phyloP scores from a whole-genome alignment of 2,329 filamentous ascomycete species.

The Orbilia quercus region DNA sequence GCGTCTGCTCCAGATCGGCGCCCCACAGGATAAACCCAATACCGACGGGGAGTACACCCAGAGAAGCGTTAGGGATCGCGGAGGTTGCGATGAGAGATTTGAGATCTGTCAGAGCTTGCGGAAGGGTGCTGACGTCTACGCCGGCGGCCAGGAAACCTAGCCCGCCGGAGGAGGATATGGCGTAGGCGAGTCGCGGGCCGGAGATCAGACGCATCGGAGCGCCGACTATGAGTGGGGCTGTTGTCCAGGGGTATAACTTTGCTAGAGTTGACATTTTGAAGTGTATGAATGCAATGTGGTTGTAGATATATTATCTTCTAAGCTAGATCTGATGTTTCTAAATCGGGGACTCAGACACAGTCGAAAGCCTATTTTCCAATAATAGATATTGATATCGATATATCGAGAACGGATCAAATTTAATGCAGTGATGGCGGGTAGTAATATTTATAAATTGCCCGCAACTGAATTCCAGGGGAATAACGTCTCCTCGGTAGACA shows the following conservation, averaged over 20 bases:
- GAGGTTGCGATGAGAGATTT: constrained; percentile 57
- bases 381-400: too few relatives aligned
- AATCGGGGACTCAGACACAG: too few relatives aligned
- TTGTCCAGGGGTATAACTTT: constrained; percentile 67
- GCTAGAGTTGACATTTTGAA: constrained; percentile 28
- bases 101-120: constrained; percentile 62
- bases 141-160: constrained; percentile 62
- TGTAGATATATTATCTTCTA: not conserved
- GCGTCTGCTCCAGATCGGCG: constrained; percentile 62
- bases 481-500: constrained; percentile 25
- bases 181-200: constrained; percentile 69
- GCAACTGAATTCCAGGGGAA: constrained; percentile 2
- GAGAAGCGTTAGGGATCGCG: constrained; percentile 48
- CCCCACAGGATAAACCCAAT: constrained; percentile 67
- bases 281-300: not conserved
- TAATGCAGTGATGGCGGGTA: not conserved
- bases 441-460: too few relatives aligned
- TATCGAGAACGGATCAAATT: not conserved
- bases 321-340: not conserved
- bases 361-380: too few relatives aligned
- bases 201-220: constrained; percentile 78
- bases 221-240: constrained; percentile 69
- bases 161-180: constrained; percentile 70
- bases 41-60: constrained; percentile 64
- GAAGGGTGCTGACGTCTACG: constrained; percentile 63